These are phyloP conservation scores for Paramecium octaurelia DNA, from an alignment of 73 alveolate species.

Conservation along the genomic window DNA sequence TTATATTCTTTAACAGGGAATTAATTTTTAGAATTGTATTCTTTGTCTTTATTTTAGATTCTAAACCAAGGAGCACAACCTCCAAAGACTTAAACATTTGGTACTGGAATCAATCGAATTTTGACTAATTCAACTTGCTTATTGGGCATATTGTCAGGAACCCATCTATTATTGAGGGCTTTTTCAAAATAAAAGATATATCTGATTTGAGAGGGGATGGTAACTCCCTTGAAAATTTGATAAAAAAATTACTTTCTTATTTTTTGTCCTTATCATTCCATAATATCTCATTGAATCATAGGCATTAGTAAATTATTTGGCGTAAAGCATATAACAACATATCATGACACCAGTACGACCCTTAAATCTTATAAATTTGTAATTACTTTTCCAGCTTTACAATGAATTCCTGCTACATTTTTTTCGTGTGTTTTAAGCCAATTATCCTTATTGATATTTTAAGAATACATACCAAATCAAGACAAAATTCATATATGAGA, in stretches of 20 bases:
- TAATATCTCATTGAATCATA: slow-evolving; percentile 90
- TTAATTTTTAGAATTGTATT: slow-evolving; percentile 18
- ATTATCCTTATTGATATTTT: neutral
- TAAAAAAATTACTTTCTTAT: slow-evolving; percentile 28
- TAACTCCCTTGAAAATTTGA: slow-evolving; percentile 79
- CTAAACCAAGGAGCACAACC: slow-evolving; percentile 53
- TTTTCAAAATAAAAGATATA: slow-evolving; percentile 94
- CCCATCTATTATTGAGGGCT: slow-evolving; percentile 71
- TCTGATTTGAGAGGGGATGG: slow-evolving; percentile 95
- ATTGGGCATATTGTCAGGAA: slow-evolving; percentile 60
- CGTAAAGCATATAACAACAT: slow-evolving; percentile 87
- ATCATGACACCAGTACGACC: slow-evolving; percentile 98
- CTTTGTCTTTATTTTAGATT: slow-evolving; percentile 3
- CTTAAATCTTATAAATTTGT: neutral
- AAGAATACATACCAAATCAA: slow-evolving; percentile 25
- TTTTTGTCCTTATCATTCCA: slow-evolving; percentile 87
- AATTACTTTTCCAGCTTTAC: slow-evolving; percentile 93
- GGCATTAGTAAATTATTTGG: slow-evolving; percentile 76
- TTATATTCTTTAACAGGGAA: neutral
- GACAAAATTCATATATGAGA: slow-evolving; percentile 48
- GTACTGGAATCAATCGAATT: slow-evolving; percentile 73
- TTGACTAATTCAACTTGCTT: slow-evolving; percentile 64
- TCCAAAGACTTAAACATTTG: slow-evolving; percentile 63
- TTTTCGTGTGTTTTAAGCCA: slow-evolving; percentile 56
- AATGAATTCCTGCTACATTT: slow-evolving; percentile 93